Evolutionary conservation across 371 early-diverging fungal genomes (phyloP).

Genomic region (Zopfochytrium polystomum): DNA sequence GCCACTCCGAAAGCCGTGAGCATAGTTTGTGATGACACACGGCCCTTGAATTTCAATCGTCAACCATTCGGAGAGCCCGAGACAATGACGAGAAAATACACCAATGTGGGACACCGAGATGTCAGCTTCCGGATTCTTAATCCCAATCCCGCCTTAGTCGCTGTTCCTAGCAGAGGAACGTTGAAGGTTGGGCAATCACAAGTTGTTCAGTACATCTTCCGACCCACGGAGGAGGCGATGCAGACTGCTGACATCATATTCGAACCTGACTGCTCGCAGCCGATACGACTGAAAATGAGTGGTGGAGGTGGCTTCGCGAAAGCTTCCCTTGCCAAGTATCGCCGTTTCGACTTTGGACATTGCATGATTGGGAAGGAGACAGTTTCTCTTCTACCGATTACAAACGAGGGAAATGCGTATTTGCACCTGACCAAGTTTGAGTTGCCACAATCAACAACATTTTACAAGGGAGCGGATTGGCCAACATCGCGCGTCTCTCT

Average conservation of each 20-base stretch:
- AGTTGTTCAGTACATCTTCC: slow-evolving; percentile 47
- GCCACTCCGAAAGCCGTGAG: slow-evolving; percentile 53
- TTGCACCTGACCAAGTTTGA: slow-evolving; percentile 53
- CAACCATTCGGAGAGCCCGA: slow-evolving; percentile 56
- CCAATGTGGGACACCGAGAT: slow-evolving; percentile 55
- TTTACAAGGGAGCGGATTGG: slow-evolving; percentile 53
- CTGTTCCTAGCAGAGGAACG: slow-evolving; percentile 40
- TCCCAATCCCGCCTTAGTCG: slow-evolving; percentile 35
- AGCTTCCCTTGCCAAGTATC: slow-evolving; percentile 47
- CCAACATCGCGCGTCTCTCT: slow-evolving; percentile 46
- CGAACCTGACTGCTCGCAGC: slow-evolving; percentile 56
- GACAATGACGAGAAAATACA: slow-evolving; percentile 45
- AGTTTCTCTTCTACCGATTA: slow-evolving; percentile 50
- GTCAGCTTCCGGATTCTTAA: slow-evolving; percentile 43
- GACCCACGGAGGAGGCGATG: slow-evolving; percentile 48
- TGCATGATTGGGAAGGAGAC: slow-evolving; percentile 64
- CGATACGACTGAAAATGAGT: slow-evolving; percentile 51
- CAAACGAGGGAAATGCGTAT: slow-evolving; percentile 60
- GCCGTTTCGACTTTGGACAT: slow-evolving; percentile 60
- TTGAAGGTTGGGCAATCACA: slow-evolving; percentile 47
- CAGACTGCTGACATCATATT: slow-evolving; percentile 47
- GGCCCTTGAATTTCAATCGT: slow-evolving; percentile 52
- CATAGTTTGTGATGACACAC: slow-evolving; percentile 52
- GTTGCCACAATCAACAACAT: slow-evolving; percentile 50
- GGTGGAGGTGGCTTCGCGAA: slow-evolving; percentile 56